These are phyloP conservation scores for Ceriops tagal DNA, from an alignment of 345 rosid species.

Conservation along the genomic window DNA sequence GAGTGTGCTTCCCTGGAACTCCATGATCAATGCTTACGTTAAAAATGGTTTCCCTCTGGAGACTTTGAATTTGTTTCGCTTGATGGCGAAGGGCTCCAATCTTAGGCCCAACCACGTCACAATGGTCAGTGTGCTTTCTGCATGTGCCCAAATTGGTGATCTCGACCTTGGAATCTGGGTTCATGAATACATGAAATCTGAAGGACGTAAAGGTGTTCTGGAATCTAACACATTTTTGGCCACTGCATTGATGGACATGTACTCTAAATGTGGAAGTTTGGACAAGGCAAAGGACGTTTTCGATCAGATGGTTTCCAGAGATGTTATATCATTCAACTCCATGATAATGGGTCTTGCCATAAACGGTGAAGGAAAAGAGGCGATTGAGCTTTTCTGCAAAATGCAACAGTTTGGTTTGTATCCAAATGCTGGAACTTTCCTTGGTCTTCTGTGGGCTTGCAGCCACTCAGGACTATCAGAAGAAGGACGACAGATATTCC, in stretches of 20 bases:
- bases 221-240: slow-evolving; percentile 36
- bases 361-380: slow-evolving; percentile 38
- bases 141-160: slow-evolving; percentile 47
- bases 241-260: slow-evolving; percentile 46
- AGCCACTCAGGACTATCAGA: slow-evolving; percentile 38
- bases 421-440: slow-evolving; percentile 40
- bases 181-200: slow-evolving; percentile 28
- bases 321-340: slow-evolving; percentile 41
- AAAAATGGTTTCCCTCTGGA: slow-evolving; percentile 37
- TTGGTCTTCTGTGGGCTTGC: slow-evolving; percentile 41
- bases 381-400: slow-evolving; percentile 27
- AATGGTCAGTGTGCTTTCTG: slow-evolving; percentile 45
- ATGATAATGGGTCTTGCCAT: slow-evolving; percentile 47
- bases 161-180: slow-evolving; percentile 39
- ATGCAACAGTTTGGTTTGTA: slow-evolving; percentile 25
- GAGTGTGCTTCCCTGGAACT: slow-evolving; percentile 43
- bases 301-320: slow-evolving; percentile 27
- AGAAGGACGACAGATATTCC: slow-evolving; percentile 32
- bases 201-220: slow-evolving; percentile 27
- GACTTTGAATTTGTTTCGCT: slow-evolving; percentile 34
- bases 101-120: slow-evolving; percentile 42
- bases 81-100: slow-evolving; percentile 23
- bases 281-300: slow-evolving; percentile 36
- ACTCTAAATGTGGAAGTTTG: slow-evolving; percentile 41
- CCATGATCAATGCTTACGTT: slow-evolving; percentile 38